Conservation (phyloP, 495 filamentous ascomycete species). For the Ramalina intermedia region DNA sequence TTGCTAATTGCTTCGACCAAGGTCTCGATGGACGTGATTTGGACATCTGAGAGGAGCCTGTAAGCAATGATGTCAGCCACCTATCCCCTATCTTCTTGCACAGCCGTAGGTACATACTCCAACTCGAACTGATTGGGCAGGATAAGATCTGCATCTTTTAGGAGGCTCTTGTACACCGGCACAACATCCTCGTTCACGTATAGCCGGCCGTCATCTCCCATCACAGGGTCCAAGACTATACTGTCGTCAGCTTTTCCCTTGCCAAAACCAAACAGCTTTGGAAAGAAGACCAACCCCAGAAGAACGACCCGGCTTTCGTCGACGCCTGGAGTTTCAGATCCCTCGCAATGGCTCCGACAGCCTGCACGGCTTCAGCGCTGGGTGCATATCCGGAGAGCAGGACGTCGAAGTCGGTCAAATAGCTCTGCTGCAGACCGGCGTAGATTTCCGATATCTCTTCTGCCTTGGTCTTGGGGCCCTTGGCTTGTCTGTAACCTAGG, state of each 20-base stretch:
- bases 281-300: constrained; percentile 54
- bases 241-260: neutral
- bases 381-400: constrained; percentile 90
- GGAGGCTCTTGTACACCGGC: constrained; percentile 69
- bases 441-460: constrained; percentile 75
- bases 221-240: constrained; percentile 84
- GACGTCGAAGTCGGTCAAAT: constrained; percentile 76
- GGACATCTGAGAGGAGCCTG: constrained; percentile 67
- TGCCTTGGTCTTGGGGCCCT: constrained; percentile 65
- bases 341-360: constrained; percentile 66
- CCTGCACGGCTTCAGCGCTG: constrained; percentile 65
- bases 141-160: constrained; percentile 75
- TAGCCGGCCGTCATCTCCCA: constrained; percentile 85
- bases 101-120: constrained; percentile 43
- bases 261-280: neutral
- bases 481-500: constrained; percentile 75
- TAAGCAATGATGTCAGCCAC: neutral
- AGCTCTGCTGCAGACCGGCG: constrained; percentile 64
- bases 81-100: neutral
- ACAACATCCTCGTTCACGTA: constrained; percentile 86
- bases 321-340: constrained; percentile 57
- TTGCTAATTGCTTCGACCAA: constrained; percentile 58
- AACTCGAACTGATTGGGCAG: constrained; percentile 95
- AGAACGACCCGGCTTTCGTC: constrained; percentile 61
- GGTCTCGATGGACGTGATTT: constrained; percentile 60